These are phyloP conservation scores for Hippophae tibetana DNA, from an alignment of 306 rosid genomes.

Conservation along the genomic window DNA sequence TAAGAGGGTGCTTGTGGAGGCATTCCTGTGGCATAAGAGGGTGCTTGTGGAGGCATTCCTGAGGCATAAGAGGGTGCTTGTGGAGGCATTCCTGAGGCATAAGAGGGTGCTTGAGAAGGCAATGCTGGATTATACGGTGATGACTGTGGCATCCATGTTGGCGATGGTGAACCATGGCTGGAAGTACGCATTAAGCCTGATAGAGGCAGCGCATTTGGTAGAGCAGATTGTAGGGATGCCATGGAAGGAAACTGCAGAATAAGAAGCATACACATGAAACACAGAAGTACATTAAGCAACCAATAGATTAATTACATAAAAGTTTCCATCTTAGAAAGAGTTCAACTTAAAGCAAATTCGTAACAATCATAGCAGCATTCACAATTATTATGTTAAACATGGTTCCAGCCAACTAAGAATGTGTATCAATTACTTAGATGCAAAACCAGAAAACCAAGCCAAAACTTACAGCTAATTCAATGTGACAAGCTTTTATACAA, in stretches of 20 bases:
- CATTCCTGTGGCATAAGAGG: constrained; percentile 28
- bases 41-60: background rate
- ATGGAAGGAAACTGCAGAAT: constrained; percentile 74
- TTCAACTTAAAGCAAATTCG: background rate
- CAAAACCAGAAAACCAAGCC: too few species aligned
- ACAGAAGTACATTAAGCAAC: constrained; percentile 13
- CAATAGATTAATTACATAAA: constrained; percentile 11
- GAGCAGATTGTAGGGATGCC: constrained; percentile 60
- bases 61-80: too few species aligned
- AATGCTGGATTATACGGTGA: constrained; percentile 33
- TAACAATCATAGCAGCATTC: background rate
- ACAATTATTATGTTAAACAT: too few species aligned
- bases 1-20: too few species aligned
- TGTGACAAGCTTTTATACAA: too few species aligned
- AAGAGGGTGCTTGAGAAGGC: constrained; percentile 31
- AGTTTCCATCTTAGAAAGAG: background rate
- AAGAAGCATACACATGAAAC: constrained; percentile 20
- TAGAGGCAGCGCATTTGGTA: constrained; percentile 43
- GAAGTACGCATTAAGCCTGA: constrained; percentile 39
- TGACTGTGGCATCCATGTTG: constrained; percentile 52
- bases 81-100: too few species aligned
- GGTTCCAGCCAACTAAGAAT: too few species aligned
- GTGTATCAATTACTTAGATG: too few species aligned
- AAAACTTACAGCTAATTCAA: too few species aligned
- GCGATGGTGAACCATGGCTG: constrained; percentile 43